Conservation (phyloP, 1,284 basidiomycete genomes). For the Omphalotus olearius region DNA sequence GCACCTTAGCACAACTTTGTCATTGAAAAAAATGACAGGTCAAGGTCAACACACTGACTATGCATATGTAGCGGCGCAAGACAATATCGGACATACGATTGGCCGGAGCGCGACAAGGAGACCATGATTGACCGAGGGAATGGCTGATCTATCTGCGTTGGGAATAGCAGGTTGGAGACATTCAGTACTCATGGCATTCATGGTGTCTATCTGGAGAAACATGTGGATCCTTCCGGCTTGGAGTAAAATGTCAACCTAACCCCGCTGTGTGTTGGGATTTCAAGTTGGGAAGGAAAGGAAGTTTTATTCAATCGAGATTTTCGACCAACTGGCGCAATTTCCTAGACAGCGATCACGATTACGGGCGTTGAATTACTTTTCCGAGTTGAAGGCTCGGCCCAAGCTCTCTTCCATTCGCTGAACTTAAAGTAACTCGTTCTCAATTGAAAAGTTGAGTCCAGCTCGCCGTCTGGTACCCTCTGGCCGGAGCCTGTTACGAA, state of each 20-base stretch:
- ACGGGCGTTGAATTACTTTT: slow-evolving; percentile 13
- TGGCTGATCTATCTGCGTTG: slow-evolving; percentile 25
- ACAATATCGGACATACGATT: slow-evolving; percentile 19
- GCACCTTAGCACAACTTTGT: background rate
- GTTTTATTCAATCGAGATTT: slow-evolving; percentile 24
- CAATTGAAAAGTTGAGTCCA: slow-evolving; percentile 15
- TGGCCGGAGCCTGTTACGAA: slow-evolving; percentile 22
- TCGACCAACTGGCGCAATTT: no score
- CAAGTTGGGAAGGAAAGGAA: slow-evolving; percentile 32
- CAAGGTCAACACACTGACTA: slow-evolving; percentile 29
- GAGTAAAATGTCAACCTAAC: background rate
- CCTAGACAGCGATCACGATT: no score
- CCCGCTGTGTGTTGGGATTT: slow-evolving; percentile 27
- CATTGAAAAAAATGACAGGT: slow-evolving; percentile 13
- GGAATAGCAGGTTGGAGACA: slow-evolving; percentile 31
- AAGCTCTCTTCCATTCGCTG: slow-evolving; percentile 1
- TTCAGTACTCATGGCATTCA: slow-evolving; percentile 19
- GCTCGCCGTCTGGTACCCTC: slow-evolving; percentile 9
- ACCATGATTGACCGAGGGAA: slow-evolving; percentile 23
- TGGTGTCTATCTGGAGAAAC: background rate
- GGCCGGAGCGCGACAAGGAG: slow-evolving; percentile 31
- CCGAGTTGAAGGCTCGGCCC: slow-evolving; percentile 26
- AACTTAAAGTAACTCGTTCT: no score
- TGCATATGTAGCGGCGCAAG: slow-evolving; percentile 21
- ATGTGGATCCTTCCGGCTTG: background rate